Evolutionary conservation across 352 stramenopile genomes (phyloP), one percentile per base, ranked within the genome.

Genomic region (Phytophthora parvispora): DNA sequence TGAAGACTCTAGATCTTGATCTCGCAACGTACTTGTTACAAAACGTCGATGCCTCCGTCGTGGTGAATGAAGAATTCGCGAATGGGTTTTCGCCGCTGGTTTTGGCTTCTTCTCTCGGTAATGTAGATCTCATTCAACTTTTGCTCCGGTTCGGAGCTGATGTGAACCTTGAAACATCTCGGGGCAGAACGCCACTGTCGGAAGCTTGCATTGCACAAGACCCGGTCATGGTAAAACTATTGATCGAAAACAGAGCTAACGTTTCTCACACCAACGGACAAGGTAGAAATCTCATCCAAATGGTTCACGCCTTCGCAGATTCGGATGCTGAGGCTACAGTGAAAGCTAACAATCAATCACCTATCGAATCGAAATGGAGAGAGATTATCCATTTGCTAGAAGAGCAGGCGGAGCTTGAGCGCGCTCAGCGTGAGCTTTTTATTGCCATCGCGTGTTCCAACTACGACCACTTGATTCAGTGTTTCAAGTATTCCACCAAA

Each of bases 51-150:
- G 52, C 52, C 9, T 62, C 58, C 2, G 49, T 64, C 5, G 74
- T 75, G 9, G 62, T 93, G 3, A 78, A 92, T 31, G 70, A 72
- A 18, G 86, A 95, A 61, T 93, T 90, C 36, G 58, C 75, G 1
- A 93, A 90, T 45, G 88, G 88, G 0, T 93, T 92, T 62, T 78
- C 81, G 2, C 81, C 88, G 8, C 48, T 95, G n/a, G 56, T 71
- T 8, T 71, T 91, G 5, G 84, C 85, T 1, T 67, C 74, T 29
- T 81, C 81, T 13, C 48, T 93, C 22, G 77, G 74, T 0, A 71
- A 84, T 31, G n/a, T 89, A 0, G 72, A 81, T 13, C 53, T 92
- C 9, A 54, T 81, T 16, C 86, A 93, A 55, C 49, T 86, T 18
- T 45, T 95, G 22, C 59, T 94, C 15, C 80, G 84, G 0, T 87